A percentile compares a stretch with the other conserved stretches of the same genome.
Evolutionary conservation across 768 basidiomycete species (phyloP).

Genomic region (Mrakia frigida): DNA sequence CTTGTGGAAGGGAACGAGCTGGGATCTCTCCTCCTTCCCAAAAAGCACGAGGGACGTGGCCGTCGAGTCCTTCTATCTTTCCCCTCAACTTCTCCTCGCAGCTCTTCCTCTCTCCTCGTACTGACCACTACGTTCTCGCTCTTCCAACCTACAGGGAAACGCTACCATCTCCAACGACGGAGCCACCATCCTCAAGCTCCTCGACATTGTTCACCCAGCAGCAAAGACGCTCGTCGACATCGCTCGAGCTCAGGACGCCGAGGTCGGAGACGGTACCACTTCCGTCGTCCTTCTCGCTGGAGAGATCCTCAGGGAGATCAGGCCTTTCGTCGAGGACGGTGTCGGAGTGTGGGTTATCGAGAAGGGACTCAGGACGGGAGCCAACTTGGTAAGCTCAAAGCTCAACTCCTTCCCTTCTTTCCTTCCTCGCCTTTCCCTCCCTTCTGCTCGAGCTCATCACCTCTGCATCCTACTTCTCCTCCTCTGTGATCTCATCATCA

Average conservation of each 20-base stretch:
- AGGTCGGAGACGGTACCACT: slow-evolving; percentile 97
- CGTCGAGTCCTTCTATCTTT: background rate
- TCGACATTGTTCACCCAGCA: slow-evolving; percentile 97
- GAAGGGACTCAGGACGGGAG: slow-evolving; percentile 87
- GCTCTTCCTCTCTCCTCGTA: background rate
- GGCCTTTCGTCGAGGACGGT: slow-evolving; percentile 88
- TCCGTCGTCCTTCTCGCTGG: slow-evolving; percentile 91
- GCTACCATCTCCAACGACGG: slow-evolving; percentile 99
- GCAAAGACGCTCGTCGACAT: slow-evolving; percentile 98
- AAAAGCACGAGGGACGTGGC: slow-evolving; percentile 21
- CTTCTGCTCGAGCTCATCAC: background rate
- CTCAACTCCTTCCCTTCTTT: slow-evolving; percentile 11
- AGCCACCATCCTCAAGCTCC: slow-evolving; percentile 92
- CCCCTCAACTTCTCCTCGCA: background rate
- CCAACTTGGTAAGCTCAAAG: slow-evolving; percentile 62
- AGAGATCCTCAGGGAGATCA: slow-evolving; percentile 87
- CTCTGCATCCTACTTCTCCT: background rate
- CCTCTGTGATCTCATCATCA: slow-evolving; percentile 48
- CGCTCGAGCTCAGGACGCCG: slow-evolving; percentile 94
- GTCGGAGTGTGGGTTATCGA: slow-evolving; percentile 96
- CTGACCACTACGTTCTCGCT: background rate
- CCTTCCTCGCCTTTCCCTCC: background rate
- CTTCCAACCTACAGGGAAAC: slow-evolving; percentile 58
- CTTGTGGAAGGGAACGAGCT: background rate
- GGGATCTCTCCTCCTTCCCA: background rate